Evolutionary conservation across 2,329 filamentous ascomycete genomes (phyloP).

Genomic region (Talaromyces sp.): DNA sequence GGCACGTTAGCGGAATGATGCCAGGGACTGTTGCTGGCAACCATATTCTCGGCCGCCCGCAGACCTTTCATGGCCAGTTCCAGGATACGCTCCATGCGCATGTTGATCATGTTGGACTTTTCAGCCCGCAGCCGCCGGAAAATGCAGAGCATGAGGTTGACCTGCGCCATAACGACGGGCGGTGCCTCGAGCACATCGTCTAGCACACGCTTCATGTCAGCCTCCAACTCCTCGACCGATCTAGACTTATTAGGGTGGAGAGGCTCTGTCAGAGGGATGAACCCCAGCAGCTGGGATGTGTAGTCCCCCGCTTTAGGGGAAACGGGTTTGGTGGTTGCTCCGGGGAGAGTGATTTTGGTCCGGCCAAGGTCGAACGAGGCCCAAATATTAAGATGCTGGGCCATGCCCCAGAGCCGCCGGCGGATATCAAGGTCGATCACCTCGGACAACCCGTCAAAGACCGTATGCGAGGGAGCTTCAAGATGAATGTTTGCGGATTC

Average conservation of each 20-base stretch:
- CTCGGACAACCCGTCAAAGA: conserved; percentile 7
- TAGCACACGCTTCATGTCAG: conserved; percentile 40
- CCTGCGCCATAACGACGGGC: conserved; percentile 47
- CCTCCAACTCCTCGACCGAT: conserved; percentile 40
- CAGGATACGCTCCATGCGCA: conserved; percentile 46
- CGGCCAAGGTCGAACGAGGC: conserved; percentile 56
- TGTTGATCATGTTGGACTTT: conserved; percentile 42
- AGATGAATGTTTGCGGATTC: conserved; percentile 46
- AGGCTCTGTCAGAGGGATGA: conserved; percentile 51
- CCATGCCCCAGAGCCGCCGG: conserved; percentile 46
- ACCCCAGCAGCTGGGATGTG: conserved; percentile 48
- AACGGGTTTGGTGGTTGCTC: conserved; percentile 40
- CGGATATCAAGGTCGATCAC: conserved; percentile 32
- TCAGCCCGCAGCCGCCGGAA: conserved; percentile 52
- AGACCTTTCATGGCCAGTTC: conserved; percentile 43
- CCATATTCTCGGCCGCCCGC: conserved; percentile 44
- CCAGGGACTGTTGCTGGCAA: conserved; percentile 48
- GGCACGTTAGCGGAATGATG: conserved; percentile 58
- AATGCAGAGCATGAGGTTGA: conserved; percentile 53
- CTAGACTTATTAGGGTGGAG: conserved; percentile 50
- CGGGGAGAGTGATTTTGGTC: conserved; percentile 46
- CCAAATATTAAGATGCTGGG: conserved; percentile 57
- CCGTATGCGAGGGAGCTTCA: conserved; percentile 17
- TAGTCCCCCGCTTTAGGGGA: conserved; percentile 36
- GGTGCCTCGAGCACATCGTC: conserved; percentile 37